Base-by-base conservation (phyloP, 2,329 filamentous ascomycete genomes). In the Coleophoma crateriformis region DNA sequence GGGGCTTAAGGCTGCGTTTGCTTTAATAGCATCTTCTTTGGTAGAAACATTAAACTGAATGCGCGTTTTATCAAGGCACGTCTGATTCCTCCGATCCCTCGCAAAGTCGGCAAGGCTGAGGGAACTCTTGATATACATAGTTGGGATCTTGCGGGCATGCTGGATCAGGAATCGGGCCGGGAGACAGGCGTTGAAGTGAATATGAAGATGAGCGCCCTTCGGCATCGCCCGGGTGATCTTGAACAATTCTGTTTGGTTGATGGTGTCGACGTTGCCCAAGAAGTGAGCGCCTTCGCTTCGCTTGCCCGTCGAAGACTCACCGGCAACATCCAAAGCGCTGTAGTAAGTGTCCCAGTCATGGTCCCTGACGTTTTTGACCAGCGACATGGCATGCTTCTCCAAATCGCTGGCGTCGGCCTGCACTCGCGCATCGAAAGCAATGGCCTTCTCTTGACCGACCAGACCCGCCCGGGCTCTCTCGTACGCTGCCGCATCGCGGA, bases 101-200 rank as follows among this genome's bases (percentile, higher is more conserved):
- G 11, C 61, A 2, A 56, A 57, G 2, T 58, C 20, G 17, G 15
- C 27, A 14, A 87, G 68, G 4, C 76, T 74, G 33, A 71, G 58
- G 34, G 75, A 77, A 67, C 83, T 87, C 50, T 77, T 81, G 58
- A 90, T 83, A 61, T 81, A 88, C 83, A 90, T 88, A 55, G 77
- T 77, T 1, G 75, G 61, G 72, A 84, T 80, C 5, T 64, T 40
- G 11, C 68, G 63, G 54, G 71, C 70, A 71, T 77, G 55, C 71
- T 79, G 56, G 72, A 90, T 71, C 17, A 90, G 70, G 5, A 82
- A 73, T 2, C 71, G 64, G 10, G 85, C 84, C 13, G 73, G 70
- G 4, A 90, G 70, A 52, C 85, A 87, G n/a, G 86, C 78, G 63
- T 90, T 90, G 72, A 88, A 90, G 64, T 90, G 87, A 20, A 89